Conservation (phyloP, 2,329 filamentous ascomycete species). For the Metarhizium humberi region DNA sequence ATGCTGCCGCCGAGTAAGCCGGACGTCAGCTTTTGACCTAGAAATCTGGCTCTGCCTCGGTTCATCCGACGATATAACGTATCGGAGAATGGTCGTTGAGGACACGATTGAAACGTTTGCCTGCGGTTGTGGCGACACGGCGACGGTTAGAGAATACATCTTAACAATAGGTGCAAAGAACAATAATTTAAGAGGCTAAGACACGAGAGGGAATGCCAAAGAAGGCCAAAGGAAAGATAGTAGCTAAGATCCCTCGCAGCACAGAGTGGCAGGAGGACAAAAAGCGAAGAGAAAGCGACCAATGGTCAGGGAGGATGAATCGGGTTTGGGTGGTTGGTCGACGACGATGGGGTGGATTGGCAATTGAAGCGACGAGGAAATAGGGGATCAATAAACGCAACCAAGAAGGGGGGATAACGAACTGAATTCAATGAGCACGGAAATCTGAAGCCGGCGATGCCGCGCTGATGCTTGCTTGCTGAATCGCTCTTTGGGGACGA, state of each 20-base stretch:
- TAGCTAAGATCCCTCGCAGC: constrained; percentile 6
- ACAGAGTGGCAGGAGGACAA: constrained; percentile 8
- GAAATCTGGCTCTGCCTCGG: not conserved
- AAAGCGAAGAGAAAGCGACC: constrained; percentile 8
- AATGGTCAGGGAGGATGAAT: constrained; percentile 1
- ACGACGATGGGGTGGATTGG: constrained; percentile 5
- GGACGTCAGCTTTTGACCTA: not conserved
- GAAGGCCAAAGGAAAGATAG: constrained; percentile 16
- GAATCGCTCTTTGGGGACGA: not conserved
- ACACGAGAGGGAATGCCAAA: constrained; percentile 17
- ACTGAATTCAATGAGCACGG: constrained; percentile 23
- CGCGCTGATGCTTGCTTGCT: constrained; percentile 12
- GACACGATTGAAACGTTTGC: constrained; percentile 18
- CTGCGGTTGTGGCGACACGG: constrained; percentile 41
- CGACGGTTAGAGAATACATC: constrained; percentile 48
- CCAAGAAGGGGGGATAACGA: constrained; percentile 17
- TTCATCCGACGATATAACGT: constrained; percentile 4
- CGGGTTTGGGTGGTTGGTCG: not conserved
- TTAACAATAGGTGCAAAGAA: constrained; percentile 20
- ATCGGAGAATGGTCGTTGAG: constrained; percentile 2
- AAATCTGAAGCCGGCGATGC: constrained; percentile 14
- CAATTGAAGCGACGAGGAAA: constrained; percentile 5
- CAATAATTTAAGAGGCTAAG: constrained; percentile 13
- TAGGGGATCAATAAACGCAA: constrained; percentile 8
- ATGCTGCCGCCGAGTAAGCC: not conserved